Percentiles rank a stretch among this genome's conserved stretches.
Conservation (phyloP, 2,329 filamentous ascomycete genomes). For the Thermoascus crustaceus region DNA sequence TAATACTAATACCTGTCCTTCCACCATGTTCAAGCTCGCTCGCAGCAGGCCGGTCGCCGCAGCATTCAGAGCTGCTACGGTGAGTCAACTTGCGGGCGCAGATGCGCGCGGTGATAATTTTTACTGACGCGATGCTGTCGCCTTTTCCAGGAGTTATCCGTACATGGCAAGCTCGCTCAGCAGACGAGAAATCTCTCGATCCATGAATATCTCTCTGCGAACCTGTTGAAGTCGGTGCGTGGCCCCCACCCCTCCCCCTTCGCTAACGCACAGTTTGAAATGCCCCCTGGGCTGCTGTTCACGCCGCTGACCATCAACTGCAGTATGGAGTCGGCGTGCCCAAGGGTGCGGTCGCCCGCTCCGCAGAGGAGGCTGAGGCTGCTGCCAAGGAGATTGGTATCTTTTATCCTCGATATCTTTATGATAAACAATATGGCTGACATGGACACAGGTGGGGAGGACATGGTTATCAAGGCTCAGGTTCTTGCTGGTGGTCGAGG, state of each 20-base stretch:
- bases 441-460: constrained; percentile 55
- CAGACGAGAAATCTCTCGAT: constrained; percentile 84
- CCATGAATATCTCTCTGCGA: constrained; percentile 95
- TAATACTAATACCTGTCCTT: constrained; percentile 13
- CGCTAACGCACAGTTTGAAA: too few relatives aligned
- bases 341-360: constrained; percentile 77
- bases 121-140: constrained; percentile 40
- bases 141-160: constrained; percentile 45
- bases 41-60: constrained; percentile 73
- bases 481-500: constrained; percentile 95
- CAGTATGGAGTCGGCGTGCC: constrained; percentile 94
- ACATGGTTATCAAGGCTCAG: constrained; percentile 99
- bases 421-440: constrained; percentile 5
- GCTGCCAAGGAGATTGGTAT: constrained; percentile 82
- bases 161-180: constrained; percentile 48
- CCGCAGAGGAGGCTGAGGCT: constrained; percentile 77
- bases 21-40: constrained; percentile 79
- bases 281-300: too few relatives aligned
- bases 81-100: constrained; percentile 37
- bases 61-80: constrained; percentile 70
- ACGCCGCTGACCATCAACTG: constrained; percentile 6
- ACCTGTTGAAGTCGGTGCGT: constrained; percentile 65
- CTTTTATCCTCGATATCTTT: constrained; percentile 9
- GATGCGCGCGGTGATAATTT: constrained; percentile 17
- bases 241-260: too few relatives aligned